Percentiles rank a stretch among this genome's conserved stretches.
These are phyloP conservation scores for Physcomitrellopsis africana DNA, from an alignment of 225 moss, liverwort and hornwort species.

Conservation along the genomic window DNA sequence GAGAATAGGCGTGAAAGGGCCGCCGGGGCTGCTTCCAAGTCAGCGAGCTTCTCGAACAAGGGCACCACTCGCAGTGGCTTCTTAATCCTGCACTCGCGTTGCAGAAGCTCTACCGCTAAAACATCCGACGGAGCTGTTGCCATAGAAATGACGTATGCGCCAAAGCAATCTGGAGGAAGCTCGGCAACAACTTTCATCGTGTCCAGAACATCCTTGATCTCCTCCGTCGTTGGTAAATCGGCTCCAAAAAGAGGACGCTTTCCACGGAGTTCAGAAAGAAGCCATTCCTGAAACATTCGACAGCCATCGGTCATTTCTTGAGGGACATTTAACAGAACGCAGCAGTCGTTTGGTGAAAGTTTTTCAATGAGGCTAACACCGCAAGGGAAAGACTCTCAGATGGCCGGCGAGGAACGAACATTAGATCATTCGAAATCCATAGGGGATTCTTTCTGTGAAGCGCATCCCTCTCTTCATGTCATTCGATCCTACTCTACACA, in stretches of 20 bases:
- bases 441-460: too few relatives aligned
- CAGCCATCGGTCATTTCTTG: not conserved
- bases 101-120: constrained; percentile 89
- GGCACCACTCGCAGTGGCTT: constrained; percentile 94
- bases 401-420: not conserved
- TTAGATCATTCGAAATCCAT: not conserved
- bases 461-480: not conserved
- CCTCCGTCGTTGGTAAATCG: constrained; percentile 84
- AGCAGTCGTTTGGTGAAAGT: too few relatives aligned
- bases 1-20: constrained; percentile 85
- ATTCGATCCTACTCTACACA: constrained; percentile 13
- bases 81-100: constrained; percentile 79
- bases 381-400: not conserved
- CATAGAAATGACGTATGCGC: constrained; percentile 98
- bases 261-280: constrained; percentile 80
- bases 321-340: too few relatives aligned
- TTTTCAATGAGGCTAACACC: not conserved
- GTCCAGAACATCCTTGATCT: constrained; percentile 88
- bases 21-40: constrained; percentile 88
- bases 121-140: constrained; percentile 94
- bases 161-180: constrained; percentile 84
- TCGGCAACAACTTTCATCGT: constrained; percentile 81
- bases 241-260: constrained; percentile 88
- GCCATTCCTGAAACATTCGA: constrained; percentile 64
- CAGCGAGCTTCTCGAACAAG: constrained; percentile 91